Evolutionary conservation across 2,329 filamentous ascomycete species (phyloP), one percentile per base, ranked within the genome.

Genomic region (Penicillium hesseltinei): DNA sequence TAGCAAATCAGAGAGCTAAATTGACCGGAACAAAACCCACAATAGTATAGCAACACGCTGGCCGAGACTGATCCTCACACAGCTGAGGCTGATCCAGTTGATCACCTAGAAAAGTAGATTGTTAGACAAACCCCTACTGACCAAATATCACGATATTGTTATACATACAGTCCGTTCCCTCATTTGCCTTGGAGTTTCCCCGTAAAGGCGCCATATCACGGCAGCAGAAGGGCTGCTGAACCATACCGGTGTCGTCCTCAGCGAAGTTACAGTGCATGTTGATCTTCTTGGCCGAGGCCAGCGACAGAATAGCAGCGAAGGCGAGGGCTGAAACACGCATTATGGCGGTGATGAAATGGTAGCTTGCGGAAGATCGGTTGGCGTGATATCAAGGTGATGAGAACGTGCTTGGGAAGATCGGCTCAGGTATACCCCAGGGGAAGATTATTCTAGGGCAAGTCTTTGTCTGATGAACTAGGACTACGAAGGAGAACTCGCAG

Each of bases 141-240:
- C 10, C 15, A 33, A 31, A 15, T 36, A 40, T 36, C 13, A 9
- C 15, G 5, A 4, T 13, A 25, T 31, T 11, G 10, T 27, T 8
- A 51, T 53, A 58, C 68, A 10, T 60, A 72, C 68, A 71, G 46
- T 69, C 59, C 8, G 51, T 10, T 15, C 64, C 69, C 55, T 63
- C 57, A 25, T 66, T 63, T 5, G 60, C 61, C n/a, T 64, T 56
- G 21, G 63, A 39, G 9, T 65, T 69, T 47, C 63, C 50, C 19
- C 42, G 38, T 7, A 65, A 61, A 5, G 64, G 53, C 10, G 42
- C 31, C 50, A 71, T 40, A 19, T 62, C 62, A 23, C 68, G 65
- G 39, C 70, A 73, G 62, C 70, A 73, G 59, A 61, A 73, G 15
- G 70, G 63, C 19, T 57, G 40, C 56, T 73, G 70, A 29, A 71